Base-by-base conservation (phyloP, 148 eudicot species). In the Chenopodium album region DNA sequence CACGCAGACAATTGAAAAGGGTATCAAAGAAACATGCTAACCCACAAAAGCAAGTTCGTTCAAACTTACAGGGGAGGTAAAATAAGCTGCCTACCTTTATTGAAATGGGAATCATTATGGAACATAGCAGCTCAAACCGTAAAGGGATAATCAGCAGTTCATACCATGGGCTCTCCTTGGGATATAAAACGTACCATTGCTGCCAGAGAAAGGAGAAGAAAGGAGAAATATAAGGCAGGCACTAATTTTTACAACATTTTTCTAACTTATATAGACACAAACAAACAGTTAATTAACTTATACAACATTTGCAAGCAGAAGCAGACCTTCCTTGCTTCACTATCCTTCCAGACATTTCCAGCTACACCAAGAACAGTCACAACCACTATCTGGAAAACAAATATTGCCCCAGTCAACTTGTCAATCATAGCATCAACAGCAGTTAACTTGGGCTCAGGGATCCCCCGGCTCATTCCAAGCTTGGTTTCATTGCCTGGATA, bases 351-450 rank as follows among this genome's bases (percentile, higher is more conserved):
- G 56, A 96, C 90, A 87, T 96, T 96, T 59, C 99, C 99, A 83
- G 99, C 95, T 78, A 92, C 87, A 26, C 98, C 99, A 47, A 96
- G 88, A 87, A 96, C 99, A 85, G 91, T 89, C 46, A 96, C 99
- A 23, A 94, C 97, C 26, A 94, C 98, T 78, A 94, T 91, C 90
- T 96, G 99, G 82, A 96, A 96, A 85, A 92, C 87, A 86, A 96
- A 96, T 86, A 96, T 94, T 62, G 99, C 99, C 82, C 98, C 98
- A 73, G 98, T 96, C 88, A 96, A 88, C 91, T 94, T 96, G 93
- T 96, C 99, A 82, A 94, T 96, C 98, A 96, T 96, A 34, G 95
- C 98, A 90, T 96, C 99, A 75, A 96, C 87, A 71, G 99, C 98
- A 17, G 99, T 96, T 81, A 96, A 90, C 90, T 96, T 96, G 76